Percentiles rank a stretch among this genome's conserved stretches.
Evolutionary conservation across 2,329 filamentous ascomycete genomes (phyloP).

Genomic region (Cryoendolithus antarcticus): DNA sequence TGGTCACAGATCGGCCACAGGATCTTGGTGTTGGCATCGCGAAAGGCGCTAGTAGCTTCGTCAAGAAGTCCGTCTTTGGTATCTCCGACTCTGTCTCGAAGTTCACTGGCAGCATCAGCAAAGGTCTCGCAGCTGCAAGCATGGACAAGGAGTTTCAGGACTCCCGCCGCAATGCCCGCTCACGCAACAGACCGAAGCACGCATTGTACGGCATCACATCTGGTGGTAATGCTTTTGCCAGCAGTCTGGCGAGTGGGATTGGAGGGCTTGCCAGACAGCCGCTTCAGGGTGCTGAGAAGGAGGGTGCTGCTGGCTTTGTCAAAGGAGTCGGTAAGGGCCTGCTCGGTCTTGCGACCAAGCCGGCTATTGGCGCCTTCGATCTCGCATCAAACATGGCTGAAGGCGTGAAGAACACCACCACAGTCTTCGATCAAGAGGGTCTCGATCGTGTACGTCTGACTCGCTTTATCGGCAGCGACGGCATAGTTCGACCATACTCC

Average conservation of each 20-base stretch:
- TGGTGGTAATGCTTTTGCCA: slow-evolving; percentile 88
- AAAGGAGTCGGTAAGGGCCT: slow-evolving; percentile 96
- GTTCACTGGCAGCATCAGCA: slow-evolving; percentile 92
- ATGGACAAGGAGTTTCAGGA: slow-evolving; percentile 99
- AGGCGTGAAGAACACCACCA: slow-evolving; percentile 96
- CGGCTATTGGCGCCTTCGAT: slow-evolving; percentile 91
- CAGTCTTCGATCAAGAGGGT: slow-evolving; percentile 89
- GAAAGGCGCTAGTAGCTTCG: slow-evolving; percentile 90
- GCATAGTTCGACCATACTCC: slow-evolving; percentile 86
- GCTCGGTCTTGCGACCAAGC: slow-evolving; percentile 85
- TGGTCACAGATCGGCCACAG: slow-evolving; percentile 90
- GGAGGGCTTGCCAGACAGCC: slow-evolving; percentile 88
- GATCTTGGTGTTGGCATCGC: slow-evolving; percentile 91
- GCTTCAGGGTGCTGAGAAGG: slow-evolving; percentile 88
- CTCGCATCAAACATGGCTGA: slow-evolving; percentile 94
- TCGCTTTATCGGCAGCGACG: slow-evolving; percentile 82
- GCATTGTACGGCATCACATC: slow-evolving; percentile 92
- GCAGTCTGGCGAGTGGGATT: slow-evolving; percentile 82
- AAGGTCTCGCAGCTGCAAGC: slow-evolving; percentile 87
- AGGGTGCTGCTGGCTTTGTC: slow-evolving; percentile 86
- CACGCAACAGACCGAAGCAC: slow-evolving; percentile 90
- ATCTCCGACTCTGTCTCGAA: slow-evolving; percentile 97
- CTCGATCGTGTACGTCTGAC: slow-evolving; percentile 90
- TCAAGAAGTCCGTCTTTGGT: slow-evolving; percentile 97
- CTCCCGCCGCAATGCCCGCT: slow-evolving; percentile 80